phyloP scores from a whole-genome alignment of 1,284 basidiomycete genomes.

The Rhodotorula sp. region DNA sequence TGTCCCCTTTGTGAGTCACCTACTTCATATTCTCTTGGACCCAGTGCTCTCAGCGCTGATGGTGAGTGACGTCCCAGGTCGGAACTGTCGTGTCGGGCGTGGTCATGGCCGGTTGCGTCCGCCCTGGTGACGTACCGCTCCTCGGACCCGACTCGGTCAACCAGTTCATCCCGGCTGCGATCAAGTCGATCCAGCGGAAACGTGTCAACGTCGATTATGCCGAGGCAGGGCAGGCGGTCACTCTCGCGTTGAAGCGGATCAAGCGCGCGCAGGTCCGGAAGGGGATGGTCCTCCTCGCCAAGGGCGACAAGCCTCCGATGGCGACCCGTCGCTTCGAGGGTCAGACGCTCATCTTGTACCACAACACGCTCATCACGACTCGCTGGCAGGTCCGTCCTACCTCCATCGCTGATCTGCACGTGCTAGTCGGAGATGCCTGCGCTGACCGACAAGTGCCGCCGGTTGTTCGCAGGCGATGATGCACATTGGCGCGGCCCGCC shows the following conservation, averaged over 20 bases:
- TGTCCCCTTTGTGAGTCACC: constrained; percentile 75
- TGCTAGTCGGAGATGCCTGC: too few species aligned
- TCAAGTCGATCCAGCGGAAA: constrained; percentile 94
- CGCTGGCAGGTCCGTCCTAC: constrained; percentile 33
- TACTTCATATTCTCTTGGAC: background rate
- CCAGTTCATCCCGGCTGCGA: constrained; percentile 72
- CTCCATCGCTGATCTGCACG: background rate
- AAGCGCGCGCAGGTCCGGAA: constrained; percentile 80
- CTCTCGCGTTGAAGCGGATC: constrained; percentile 87
- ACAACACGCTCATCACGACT: constrained; percentile 54
- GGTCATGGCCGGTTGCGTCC: constrained; percentile 10
- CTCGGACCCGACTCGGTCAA: constrained; percentile 93
- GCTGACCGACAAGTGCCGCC: background rate
- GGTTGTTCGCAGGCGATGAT: constrained; percentile 34
- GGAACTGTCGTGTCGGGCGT: constrained; percentile 53
- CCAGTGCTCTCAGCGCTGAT: background rate
- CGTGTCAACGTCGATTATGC: constrained; percentile 77
- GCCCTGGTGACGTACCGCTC: constrained; percentile 63
- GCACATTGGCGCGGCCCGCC: constrained; percentile 66
- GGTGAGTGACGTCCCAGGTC: constrained; percentile 56
- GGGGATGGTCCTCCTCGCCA: constrained; percentile 80
- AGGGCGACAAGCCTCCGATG: constrained; percentile 68
- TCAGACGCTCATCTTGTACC: constrained; percentile 75
- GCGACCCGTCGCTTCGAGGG: constrained; percentile 77
- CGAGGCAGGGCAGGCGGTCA: constrained; percentile 93